Base-by-base conservation (phyloP, 305 asterid genomes). In the Solanum hybrid region DNA sequence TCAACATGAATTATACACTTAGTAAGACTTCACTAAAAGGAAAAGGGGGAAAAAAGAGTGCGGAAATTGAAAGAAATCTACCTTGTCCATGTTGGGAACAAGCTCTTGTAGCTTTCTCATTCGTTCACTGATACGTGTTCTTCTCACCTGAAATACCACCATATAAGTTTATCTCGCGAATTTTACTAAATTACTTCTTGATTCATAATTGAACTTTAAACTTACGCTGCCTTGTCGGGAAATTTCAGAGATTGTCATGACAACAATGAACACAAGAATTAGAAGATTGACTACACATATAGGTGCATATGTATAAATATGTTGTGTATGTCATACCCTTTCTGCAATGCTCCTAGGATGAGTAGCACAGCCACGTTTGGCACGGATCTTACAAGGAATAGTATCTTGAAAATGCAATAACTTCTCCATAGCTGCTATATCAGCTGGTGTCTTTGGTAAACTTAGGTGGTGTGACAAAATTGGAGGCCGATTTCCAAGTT, bases 281-380 rank as follows among this genome's bases (percentile, higher is more conserved):
- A 82, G 26, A 40, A 73, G 32, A 73, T 29, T n/a, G 86, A 26
- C 8, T 81, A 81, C 56, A 40, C 13, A 82, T 42, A 4, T 51
- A 56, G 36, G 37, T 35, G 4, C 13, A 60, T 13, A 42, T 60
- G 51, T 69, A 15, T 78, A 87, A 35, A 4, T 36, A 14, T 26
- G 40, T 10, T 4, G 51, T 34, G 24, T 64, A 76, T 29, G 87
- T 84, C 42, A 64, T 94, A 97, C 98, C 96, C 99, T 95, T 92
- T 97, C 99, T 34, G 99, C 99, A 56, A 97, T 96, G 93, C 99
- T 97, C 69, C 98, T 92, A 17, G 98, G 99, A 92, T 97, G 99
- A 89, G 99, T 97, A 87, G 99, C 99, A 31, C 95, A 97, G 11
- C 99, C 99, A 6, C 99, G 98, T 87, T 97, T 97, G 29, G 99